Conservation (phyloP, 148 eudicot genomes). For the Chenopodium album region DNA sequence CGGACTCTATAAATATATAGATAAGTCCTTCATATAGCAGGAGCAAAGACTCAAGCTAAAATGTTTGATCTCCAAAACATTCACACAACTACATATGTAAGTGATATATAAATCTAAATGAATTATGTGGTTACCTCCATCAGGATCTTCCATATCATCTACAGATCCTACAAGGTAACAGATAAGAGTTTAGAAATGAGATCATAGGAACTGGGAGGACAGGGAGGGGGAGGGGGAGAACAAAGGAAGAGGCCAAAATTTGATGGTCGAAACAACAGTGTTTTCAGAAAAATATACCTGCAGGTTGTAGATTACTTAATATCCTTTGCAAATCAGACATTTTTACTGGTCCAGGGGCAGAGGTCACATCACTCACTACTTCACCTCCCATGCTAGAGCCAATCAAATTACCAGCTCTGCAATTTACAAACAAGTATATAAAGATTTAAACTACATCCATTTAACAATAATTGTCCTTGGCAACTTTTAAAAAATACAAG, state of each 20-base stretch:
- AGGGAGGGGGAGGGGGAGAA: background rate
- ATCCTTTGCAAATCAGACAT: constrained; percentile 90
- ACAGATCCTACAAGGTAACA: constrained; percentile 28
- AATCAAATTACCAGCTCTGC: constrained; percentile 90
- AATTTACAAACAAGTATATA: background rate
- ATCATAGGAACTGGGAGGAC: background rate
- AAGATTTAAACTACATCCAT: background rate
- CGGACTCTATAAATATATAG: background rate
- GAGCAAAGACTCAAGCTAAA: background rate
- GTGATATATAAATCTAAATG: background rate
- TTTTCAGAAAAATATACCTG: constrained; percentile 43
- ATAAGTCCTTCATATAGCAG: background rate
- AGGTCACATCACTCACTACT: constrained; percentile 76
- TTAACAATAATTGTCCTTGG: background rate
- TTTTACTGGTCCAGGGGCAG: constrained; percentile 89
- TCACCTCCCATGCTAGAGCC: constrained; percentile 75
- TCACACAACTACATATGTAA: background rate
- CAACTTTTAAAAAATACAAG: background rate
- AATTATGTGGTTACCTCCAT: constrained; percentile 63
- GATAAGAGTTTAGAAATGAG: constrained; percentile 17
- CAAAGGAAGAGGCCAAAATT: constrained; percentile 1
- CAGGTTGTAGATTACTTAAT: constrained; percentile 74
- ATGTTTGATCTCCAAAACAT: background rate
- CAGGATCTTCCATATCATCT: constrained; percentile 74
- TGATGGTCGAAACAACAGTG: background rate